A percentile compares a stretch with the other conserved stretches of the same genome.
phyloP scores from a whole-genome alignment of 441 rosid genomes.

The Manihot esculenta region DNA sequence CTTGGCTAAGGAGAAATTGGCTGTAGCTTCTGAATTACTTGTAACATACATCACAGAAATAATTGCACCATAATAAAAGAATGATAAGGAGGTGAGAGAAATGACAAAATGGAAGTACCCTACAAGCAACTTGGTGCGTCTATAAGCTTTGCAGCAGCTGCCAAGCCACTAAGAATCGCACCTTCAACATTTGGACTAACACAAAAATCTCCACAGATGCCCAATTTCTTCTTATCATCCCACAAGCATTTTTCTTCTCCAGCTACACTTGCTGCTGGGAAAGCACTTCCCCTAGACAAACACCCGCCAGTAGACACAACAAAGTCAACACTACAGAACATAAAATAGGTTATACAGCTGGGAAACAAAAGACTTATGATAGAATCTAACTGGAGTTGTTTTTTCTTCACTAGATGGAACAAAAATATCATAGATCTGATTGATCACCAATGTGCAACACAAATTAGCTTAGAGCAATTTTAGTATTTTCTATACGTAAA shows the following conservation, averaged over 20 bases:
- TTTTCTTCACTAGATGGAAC: too few species aligned
- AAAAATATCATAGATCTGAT: too few species aligned
- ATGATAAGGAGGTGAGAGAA: background rate
- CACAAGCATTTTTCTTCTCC: constrained; percentile 69
- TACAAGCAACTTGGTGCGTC: constrained; percentile 43
- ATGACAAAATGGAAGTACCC: background rate
- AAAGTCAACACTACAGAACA: background rate
- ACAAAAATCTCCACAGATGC: constrained; percentile 80
- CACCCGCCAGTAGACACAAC: background rate
- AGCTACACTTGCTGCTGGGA: constrained; percentile 65
- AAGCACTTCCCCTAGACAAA: constrained; percentile 73
- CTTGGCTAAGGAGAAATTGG: background rate
- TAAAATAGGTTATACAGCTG: background rate
- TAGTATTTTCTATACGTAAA: too few species aligned
- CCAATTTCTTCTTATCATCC: constrained; percentile 51
- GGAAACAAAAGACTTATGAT: too few species aligned
- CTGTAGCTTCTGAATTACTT: background rate
- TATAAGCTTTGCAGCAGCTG: constrained; percentile 61
- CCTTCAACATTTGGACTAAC: constrained; percentile 75
- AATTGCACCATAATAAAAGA: background rate
- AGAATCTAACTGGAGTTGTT: too few species aligned
- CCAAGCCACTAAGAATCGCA: constrained; percentile 70
- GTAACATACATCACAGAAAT: background rate
- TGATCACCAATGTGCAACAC: too few species aligned
- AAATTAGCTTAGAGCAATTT: too few species aligned